Evolutionary conservation across 257 asterid species (phyloP).

Genomic region (Anisodus tanguticus): DNA sequence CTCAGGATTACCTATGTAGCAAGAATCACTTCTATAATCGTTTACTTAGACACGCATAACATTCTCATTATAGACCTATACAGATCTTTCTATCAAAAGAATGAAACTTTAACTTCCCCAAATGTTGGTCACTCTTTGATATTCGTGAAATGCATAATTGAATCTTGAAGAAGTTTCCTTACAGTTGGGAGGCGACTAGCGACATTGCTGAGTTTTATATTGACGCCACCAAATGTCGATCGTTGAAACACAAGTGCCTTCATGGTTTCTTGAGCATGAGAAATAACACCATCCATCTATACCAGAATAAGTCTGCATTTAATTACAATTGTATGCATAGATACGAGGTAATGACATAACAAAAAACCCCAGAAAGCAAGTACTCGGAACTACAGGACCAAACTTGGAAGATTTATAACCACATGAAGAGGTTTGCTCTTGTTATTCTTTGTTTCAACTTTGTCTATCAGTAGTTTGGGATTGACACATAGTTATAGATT

Average conservation of each 20-base stretch:
- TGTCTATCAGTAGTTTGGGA: neutral
- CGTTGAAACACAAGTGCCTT: slow-evolving; percentile 86
- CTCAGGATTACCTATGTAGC: neutral
- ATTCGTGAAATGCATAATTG: neutral
- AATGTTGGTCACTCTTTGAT: neutral
- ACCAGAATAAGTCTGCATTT: slow-evolving; percentile 30
- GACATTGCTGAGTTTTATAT: slow-evolving; percentile 85
- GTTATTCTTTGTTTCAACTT: neutral
- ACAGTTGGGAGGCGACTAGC: slow-evolving; percentile 97
- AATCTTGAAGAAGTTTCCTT: slow-evolving; percentile 38
- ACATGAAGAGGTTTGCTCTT: neutral
- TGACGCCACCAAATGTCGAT: slow-evolving; percentile 89
- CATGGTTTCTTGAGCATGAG: slow-evolving; percentile 96
- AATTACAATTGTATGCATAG: neutral
- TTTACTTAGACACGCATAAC: neutral
- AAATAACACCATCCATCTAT: slow-evolving; percentile 89
- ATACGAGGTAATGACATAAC: neutral
- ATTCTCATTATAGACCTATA: neutral
- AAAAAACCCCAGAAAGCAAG: neutral
- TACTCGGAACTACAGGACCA: neutral
- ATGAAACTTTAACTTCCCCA: neutral
- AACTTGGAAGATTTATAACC: neutral
- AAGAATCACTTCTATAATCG: neutral
- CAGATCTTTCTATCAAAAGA: neutral
- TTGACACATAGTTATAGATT: no score